Conservation (phyloP, 495 filamentous ascomycete species). For the Elasticomyces elasticus region DNA sequence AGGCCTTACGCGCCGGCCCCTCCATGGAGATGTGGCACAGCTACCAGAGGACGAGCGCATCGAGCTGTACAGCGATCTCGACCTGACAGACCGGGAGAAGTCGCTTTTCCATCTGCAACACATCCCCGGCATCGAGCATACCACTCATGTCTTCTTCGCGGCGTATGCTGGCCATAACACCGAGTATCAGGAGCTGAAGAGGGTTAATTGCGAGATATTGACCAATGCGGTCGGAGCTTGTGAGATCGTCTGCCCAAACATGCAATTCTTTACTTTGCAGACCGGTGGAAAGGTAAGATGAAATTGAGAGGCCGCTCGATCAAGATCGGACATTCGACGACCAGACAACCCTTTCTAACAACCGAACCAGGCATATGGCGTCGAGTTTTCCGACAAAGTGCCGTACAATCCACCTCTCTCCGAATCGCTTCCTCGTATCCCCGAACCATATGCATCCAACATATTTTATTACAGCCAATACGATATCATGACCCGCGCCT, state of each 20-base stretch:
- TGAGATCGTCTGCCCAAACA: conserved; percentile 27
- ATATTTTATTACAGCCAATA: conserved; percentile 42
- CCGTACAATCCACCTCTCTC: conserved; percentile 29
- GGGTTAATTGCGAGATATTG: conserved; percentile 27
- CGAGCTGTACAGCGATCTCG: conserved; percentile 20
- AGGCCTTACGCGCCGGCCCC: conserved; percentile 17
- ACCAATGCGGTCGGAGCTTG: conserved; percentile 27
- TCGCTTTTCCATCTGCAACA: conserved; percentile 5
- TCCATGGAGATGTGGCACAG: conserved; percentile 2
- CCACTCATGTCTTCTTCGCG: conserved; percentile 24
- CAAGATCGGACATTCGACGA: too few relatives aligned
- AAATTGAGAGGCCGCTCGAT: neutral
- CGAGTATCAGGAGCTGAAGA: conserved; percentile 23
- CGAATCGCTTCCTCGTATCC: conserved; percentile 36
- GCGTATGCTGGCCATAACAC: conserved; percentile 20
- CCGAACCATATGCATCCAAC: conserved; percentile 35
- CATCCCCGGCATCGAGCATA: conserved; percentile 16
- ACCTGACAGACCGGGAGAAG: conserved; percentile 11
- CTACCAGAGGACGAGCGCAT: conserved; percentile 16
- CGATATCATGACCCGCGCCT: conserved; percentile 32
- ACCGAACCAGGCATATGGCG: conserved; percentile 32
- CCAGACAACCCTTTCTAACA: too few relatives aligned
- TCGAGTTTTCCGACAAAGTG: conserved; percentile 31
- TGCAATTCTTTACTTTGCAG: conserved; percentile 35
- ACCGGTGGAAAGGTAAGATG: conserved; percentile 34